Percentiles rank a stretch among this genome's conserved stretches.
Conservation (phyloP, 1,284 basidiomycete genomes). For the Puccinia horiana region DNA sequence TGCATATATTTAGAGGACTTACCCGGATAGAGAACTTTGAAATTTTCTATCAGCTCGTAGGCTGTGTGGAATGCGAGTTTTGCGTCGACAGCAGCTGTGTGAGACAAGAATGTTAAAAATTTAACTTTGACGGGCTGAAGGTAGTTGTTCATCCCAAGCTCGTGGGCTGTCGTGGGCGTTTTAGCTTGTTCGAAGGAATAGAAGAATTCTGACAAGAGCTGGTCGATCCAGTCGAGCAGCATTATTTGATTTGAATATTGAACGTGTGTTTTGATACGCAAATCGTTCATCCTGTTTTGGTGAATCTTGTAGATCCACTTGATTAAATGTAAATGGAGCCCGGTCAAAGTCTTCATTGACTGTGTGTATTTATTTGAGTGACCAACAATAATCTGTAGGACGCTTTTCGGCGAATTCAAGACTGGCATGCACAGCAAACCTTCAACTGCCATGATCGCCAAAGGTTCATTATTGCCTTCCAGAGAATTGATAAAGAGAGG, state of each 20-base stretch:
- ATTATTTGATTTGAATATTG: background rate
- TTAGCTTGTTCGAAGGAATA: background rate
- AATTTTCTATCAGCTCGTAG: background rate
- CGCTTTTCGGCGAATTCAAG: background rate
- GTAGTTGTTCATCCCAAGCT: too few relatives aligned
- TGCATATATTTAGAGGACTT: background rate
- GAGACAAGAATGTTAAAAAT: too few relatives aligned
- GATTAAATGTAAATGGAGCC: background rate
- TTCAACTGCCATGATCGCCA: too few relatives aligned
- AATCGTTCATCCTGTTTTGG: background rate
- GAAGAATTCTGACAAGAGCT: too few relatives aligned
- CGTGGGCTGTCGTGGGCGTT: background rate
- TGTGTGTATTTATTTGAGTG: background rate
- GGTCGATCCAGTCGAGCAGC: background rate
- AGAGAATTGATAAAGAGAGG: too few relatives aligned
- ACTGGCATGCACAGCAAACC: too few relatives aligned
- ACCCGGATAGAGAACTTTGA: background rate
- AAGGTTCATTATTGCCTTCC: too few relatives aligned
- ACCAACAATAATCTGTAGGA: background rate
- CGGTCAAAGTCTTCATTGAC: background rate
- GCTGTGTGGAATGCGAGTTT: background rate
- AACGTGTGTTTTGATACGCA: background rate
- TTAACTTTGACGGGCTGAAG: too few relatives aligned
- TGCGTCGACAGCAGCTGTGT: too few relatives aligned
- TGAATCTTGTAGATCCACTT: background rate